Conservation (phyloP, 148 eudicot genomes). For the Amaranthus palmeri region DNA sequence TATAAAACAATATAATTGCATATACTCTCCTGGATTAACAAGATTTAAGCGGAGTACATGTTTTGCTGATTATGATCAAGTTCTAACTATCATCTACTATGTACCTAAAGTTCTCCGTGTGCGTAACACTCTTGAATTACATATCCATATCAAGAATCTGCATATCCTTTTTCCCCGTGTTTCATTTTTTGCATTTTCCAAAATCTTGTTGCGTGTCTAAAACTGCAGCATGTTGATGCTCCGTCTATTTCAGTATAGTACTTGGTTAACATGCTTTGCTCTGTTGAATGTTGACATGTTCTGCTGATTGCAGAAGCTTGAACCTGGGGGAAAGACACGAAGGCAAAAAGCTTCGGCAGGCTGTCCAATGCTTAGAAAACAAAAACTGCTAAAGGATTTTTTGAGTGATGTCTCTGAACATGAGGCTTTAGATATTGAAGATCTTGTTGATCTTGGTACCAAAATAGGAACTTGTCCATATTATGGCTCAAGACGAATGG, state of each 20-base stretch:
- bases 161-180: background rate
- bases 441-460: conserved; percentile 74
- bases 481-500: conserved; percentile 82
- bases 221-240: background rate
- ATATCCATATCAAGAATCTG: background rate
- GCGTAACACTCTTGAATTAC: background rate
- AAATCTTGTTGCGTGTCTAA: background rate
- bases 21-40: background rate
- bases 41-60: background rate
- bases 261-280: background rate
- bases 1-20: background rate
- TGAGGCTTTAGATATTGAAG: conserved; percentile 87
- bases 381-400: conserved; percentile 61
- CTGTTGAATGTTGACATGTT: conserved; percentile 14
- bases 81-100: background rate
- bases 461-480: conserved; percentile 88
- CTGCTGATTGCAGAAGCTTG: conserved; percentile 50
- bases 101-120: background rate
- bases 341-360: conserved; percentile 61
- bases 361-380: conserved; percentile 83
- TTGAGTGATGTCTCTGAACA: conserved; percentile 46
- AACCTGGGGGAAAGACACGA: conserved; percentile 48
- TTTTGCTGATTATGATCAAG: background rate
- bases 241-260: background rate
- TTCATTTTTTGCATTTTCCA: background rate